phyloP scores from a whole-genome alignment of 345 rosid genomes.

The Acer campestre region DNA sequence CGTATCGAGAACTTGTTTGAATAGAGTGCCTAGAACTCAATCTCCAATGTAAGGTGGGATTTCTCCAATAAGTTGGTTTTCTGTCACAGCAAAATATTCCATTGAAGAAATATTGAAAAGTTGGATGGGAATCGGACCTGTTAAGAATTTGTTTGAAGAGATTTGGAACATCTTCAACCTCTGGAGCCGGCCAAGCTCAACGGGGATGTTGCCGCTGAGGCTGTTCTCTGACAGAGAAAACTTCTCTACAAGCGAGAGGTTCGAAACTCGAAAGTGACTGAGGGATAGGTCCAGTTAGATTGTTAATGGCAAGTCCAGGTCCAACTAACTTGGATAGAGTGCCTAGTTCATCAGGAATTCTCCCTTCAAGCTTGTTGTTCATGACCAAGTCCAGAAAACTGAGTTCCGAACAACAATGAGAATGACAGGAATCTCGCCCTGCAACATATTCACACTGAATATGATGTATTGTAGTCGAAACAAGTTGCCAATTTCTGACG shows the following conservation, averaged over 20 bases:
- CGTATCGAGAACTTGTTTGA: too few species aligned
- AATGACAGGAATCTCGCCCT: conserved; percentile 30
- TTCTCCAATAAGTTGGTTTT: conserved; percentile 24
- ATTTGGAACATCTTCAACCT: conserved; percentile 24
- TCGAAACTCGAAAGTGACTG: conserved; percentile 22
- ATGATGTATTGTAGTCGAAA: conserved; percentile 14
- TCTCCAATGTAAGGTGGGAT: conserved; percentile 27
- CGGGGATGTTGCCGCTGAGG: conserved; percentile 28
- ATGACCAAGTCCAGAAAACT: conserved; percentile 4
- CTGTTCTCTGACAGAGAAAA: conserved; percentile 27
- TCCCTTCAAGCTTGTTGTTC: conserved; percentile 35
- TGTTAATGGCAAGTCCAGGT: conserved; percentile 26
- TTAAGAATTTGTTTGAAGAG: conserved; percentile 16
- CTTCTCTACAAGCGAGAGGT: conserved; percentile 16
- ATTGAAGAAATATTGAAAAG: conserved; percentile 26
- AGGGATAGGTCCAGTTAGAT: conserved; percentile 33
- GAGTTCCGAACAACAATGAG: conserved; percentile 28
- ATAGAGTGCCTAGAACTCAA: too few species aligned
- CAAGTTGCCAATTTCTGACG: conserved; percentile 25
- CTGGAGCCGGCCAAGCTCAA: conserved; percentile 23
- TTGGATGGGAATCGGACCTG: conserved; percentile 32
- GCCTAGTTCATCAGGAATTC: conserved; percentile 27
- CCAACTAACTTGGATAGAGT: conserved; percentile 17
- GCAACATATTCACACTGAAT: conserved; percentile 22
- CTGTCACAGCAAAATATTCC: not conserved